These are phyloP conservation scores for Candida golubevii DNA, from an alignment of 805 yeast genomes.

Conservation along the genomic window DNA sequence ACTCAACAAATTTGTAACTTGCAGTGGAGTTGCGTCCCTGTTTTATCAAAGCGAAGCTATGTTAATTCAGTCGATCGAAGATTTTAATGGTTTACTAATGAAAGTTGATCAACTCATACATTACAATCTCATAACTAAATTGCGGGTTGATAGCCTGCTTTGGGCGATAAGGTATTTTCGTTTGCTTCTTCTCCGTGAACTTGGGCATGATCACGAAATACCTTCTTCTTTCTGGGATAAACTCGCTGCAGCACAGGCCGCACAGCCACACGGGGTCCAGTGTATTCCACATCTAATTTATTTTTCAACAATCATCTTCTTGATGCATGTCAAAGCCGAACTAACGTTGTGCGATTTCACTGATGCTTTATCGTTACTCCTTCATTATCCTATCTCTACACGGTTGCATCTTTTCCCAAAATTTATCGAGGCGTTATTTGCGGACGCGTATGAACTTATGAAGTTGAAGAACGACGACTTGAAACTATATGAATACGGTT, in stretches of 20 bases:
- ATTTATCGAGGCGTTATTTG: slow-evolving; percentile 26
- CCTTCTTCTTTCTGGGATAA: slow-evolving; percentile 48
- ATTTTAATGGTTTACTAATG: slow-evolving; percentile 45
- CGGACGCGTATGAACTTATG: slow-evolving; percentile 32
- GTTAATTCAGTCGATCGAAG: slow-evolving; percentile 44
- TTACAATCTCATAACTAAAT: slow-evolving; percentile 39
- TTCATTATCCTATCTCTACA: slow-evolving; percentile 45
- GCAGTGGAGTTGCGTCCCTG: slow-evolving; percentile 33
- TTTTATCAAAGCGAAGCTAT: slow-evolving; percentile 38
- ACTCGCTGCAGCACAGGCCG: slow-evolving; percentile 27
- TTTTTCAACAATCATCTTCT: slow-evolving; percentile 38
- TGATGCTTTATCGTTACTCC: slow-evolving; percentile 44
- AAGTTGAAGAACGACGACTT: slow-evolving; percentile 32
- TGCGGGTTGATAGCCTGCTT: slow-evolving; percentile 46
- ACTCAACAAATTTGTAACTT: slow-evolving; percentile 39
- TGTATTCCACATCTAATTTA: slow-evolving; percentile 35
- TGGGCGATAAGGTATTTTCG: slow-evolving; percentile 54
- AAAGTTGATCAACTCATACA: slow-evolving; percentile 47
- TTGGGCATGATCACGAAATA: slow-evolving; percentile 35
- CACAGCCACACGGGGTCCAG: slow-evolving; percentile 7
- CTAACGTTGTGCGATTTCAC: slow-evolving; percentile 48
- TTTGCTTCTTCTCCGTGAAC: slow-evolving; percentile 43
- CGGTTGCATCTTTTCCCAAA: slow-evolving; percentile 13
- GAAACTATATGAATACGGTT: slow-evolving; percentile 38
- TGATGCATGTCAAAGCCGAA: slow-evolving; percentile 42